Base-by-base conservation (phyloP, 768 basidiomycete genomes). In the Boletus sensibilis region DNA sequence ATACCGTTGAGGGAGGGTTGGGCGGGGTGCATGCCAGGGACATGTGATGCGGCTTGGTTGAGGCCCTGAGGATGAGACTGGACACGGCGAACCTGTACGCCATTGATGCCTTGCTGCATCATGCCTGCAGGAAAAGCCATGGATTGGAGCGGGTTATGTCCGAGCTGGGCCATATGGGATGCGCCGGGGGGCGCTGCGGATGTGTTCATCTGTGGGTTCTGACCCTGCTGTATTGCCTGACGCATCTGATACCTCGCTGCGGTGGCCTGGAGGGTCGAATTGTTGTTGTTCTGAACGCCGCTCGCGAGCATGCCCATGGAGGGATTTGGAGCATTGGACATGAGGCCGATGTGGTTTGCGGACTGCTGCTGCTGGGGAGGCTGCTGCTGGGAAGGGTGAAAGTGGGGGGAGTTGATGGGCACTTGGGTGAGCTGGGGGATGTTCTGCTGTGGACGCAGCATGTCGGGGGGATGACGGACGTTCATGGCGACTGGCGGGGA, bases 61-160 rank as follows among this genome's bases (percentile, higher is more conserved):
- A 79, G 63, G 69, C 63, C 69, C 58, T 80, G 78, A 5, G 83
- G 79, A 70, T 87, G 86, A 21, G 85, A 82, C 56, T 76, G 72
- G n/a, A 78, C 79, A 64, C 86, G 81, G 55, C 86, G 81, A 44
- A 80, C 68, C 20, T 59, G 63, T 43, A 67, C 67, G 40, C 74
- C 71, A 58, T 70, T 71, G 5, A 68, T 68, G 54, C 67, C 71
- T 59, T 72, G 75, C 63, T 68, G 74, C 71, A 82, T 76, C 64
- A 78, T 74, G 59, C 63, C 69, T 43, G 71, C 69, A 52, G 74
- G 71, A 64, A 81, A 82, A 47, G 62, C 66, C 71, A 80, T 76
- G 60, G 66, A 56, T 63, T 75, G 78, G 50, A 77, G 69, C 63
- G 76, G 72, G 49, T 69, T 72, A 59, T 71, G 71, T 50, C 65